A percentile compares a stretch with the other conserved stretches of the same genome.
phyloP scores from a whole-genome alignment of 495 filamentous ascomycete species.

The Saxispiralis lemnorum region DNA sequence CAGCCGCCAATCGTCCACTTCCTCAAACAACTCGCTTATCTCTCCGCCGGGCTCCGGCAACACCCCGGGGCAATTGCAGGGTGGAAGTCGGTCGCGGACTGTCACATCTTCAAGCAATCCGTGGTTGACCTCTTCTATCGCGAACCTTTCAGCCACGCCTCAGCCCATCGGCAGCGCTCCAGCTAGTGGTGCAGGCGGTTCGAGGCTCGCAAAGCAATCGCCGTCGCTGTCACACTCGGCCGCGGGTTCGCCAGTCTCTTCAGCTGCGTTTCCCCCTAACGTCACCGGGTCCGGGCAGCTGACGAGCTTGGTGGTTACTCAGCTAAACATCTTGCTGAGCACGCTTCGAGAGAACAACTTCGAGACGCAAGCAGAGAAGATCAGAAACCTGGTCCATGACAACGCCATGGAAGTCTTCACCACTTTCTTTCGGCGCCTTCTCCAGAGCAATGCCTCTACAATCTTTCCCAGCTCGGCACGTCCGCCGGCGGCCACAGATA shows the following conservation, averaged over 20 bases:
- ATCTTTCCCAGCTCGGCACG: slow-evolving; percentile 65
- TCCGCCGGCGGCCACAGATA: slow-evolving; percentile 34
- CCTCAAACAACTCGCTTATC: slow-evolving; percentile 31
- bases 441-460: slow-evolving; percentile 65
- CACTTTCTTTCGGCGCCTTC: slow-evolving; percentile 77
- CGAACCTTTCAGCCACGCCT: slow-evolving; percentile 33
- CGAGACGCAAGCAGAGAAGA: slow-evolving; percentile 77
- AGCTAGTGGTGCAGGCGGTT: slow-evolving; percentile 35
- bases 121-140: slow-evolving; percentile 43
- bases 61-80: slow-evolving; percentile 34
- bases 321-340: slow-evolving; percentile 84
- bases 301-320: slow-evolving; percentile 79
- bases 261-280: slow-evolving; percentile 27
- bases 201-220: slow-evolving; percentile 43
- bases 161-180: slow-evolving; percentile 19
- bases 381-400: slow-evolving; percentile 80
- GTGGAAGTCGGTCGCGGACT: slow-evolving; percentile 41
- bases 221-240: slow-evolving; percentile 44
- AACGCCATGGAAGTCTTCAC: slow-evolving; percentile 94
- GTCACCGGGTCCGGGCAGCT: slow-evolving; percentile 21
- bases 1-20: slow-evolving; percentile 22
- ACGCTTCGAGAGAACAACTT: slow-evolving; percentile 88
- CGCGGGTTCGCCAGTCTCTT: slow-evolving; percentile 42
- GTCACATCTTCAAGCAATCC: slow-evolving; percentile 43
- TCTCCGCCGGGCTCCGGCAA: slow-evolving; percentile 32